A percentile compares a stretch with the other conserved stretches of the same genome.
phyloP scores from a whole-genome alignment of 2,329 filamentous ascomycete species.

The Blumeria graminis region DNA sequence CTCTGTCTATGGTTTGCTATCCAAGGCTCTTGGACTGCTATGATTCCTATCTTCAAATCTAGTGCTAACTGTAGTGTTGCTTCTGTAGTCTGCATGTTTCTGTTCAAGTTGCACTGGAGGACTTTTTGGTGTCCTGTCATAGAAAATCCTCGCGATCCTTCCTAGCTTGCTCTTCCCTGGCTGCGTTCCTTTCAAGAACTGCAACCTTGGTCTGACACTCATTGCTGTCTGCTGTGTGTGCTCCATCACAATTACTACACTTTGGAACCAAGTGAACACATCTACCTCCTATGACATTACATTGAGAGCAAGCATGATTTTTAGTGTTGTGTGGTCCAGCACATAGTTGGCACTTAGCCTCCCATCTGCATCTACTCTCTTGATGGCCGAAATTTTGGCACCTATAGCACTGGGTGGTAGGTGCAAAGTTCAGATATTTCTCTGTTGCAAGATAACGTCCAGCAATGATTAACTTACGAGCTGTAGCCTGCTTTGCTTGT shows the following conservation, averaged over 20 bases:
- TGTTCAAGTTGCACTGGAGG: not conserved
- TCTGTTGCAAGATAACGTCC: not conserved
- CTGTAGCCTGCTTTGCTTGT: too few relatives aligned
- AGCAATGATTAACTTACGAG: too few relatives aligned
- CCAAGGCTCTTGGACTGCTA: not conserved
- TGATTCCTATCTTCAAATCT: not conserved
- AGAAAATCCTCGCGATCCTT: not conserved
- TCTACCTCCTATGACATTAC: not conserved
- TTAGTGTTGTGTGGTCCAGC: not conserved
- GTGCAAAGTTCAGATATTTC: not conserved
- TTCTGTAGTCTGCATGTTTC: not conserved
- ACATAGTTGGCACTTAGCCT: not conserved
- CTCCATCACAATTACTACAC: not conserved
- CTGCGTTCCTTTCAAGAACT: not conserved
- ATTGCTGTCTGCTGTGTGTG: not conserved
- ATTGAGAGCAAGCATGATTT: not conserved
- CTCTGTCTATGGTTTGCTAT: not conserved
- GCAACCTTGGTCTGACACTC: not conserved
- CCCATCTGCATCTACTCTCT: too few relatives aligned
- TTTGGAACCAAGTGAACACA: not conserved
- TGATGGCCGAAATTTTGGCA: not conserved
- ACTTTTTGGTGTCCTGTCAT: not conserved
- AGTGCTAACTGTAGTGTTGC: not conserved
- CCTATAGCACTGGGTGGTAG: not conserved
- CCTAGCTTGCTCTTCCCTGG: not conserved